Percentiles rank a stretch among this genome's conserved stretches.
These are phyloP conservation scores for Cercospora brassicicola DNA, from an alignment of 2,329 filamentous ascomycete species.

Conservation along the genomic window DNA sequence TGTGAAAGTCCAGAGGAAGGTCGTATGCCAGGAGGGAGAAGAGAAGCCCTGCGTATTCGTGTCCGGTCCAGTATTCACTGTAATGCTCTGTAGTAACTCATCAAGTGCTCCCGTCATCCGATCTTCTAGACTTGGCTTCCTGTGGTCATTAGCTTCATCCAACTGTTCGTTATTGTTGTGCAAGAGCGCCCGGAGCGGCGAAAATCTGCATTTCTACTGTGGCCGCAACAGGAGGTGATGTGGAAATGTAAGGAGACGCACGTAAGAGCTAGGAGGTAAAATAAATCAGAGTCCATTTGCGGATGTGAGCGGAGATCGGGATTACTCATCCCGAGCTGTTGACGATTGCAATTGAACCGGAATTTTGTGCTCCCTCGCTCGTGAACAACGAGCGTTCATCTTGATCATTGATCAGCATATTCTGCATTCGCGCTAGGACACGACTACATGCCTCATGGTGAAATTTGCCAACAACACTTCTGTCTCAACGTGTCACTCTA, in stretches of 20 bases:
- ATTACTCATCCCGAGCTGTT: background rate
- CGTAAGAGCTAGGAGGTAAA: background rate
- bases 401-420: background rate
- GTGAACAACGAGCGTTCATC: background rate
- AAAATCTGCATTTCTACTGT: background rate
- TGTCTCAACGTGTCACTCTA: background rate
- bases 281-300: background rate
- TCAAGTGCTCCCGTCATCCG: background rate
- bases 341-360: background rate
- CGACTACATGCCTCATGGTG: background rate
- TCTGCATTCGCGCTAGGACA: background rate
- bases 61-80: background rate
- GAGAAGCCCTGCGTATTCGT: background rate
- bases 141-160: background rate
- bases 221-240: background rate
- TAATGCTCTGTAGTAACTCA: background rate
- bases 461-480: background rate
- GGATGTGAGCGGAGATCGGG: background rate
- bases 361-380: background rate
- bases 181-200: background rate
- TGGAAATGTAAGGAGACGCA: background rate
- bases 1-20: background rate
- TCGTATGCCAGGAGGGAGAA: background rate
- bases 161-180: background rate
- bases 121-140: background rate